Percentiles rank a stretch among this genome's conserved stretches.
phyloP scores from a whole-genome alignment of 2,329 filamentous ascomycete genomes.

The Paecilomyces dactylethromorphus region DNA sequence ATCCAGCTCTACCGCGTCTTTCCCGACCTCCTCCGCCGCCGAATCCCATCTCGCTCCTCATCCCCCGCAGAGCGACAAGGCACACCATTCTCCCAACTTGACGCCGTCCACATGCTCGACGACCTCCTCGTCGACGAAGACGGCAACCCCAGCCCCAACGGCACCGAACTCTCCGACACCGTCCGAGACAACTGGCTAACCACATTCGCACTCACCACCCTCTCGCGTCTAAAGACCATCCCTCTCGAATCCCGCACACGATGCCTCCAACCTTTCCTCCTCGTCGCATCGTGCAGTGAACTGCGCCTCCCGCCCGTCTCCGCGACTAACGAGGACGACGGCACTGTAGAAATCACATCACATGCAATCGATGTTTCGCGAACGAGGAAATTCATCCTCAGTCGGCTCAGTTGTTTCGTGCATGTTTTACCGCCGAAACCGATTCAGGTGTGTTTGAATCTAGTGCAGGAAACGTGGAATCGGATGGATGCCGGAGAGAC shows the following conservation, averaged over 20 bases:
- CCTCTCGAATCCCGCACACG: slow-evolving; percentile 48
- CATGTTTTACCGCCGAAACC: slow-evolving; percentile 48
- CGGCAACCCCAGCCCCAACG: slow-evolving; percentile 21
- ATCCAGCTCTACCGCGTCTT: slow-evolving; percentile 51
- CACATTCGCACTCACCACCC: slow-evolving; percentile 45
- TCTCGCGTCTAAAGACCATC: slow-evolving; percentile 44
- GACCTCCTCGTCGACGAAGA: not conserved
- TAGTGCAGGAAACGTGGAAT: slow-evolving; percentile 49
- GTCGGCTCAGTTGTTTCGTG: slow-evolving; percentile 40
- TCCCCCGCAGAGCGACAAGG: not conserved
- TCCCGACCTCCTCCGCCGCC: slow-evolving; percentile 43
- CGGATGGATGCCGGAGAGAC: slow-evolving; percentile 42
- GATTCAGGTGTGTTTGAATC: slow-evolving; percentile 42
- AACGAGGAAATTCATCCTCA: slow-evolving; percentile 44
- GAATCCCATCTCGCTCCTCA: slow-evolving; percentile 21
- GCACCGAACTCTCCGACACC: slow-evolving; percentile 8
- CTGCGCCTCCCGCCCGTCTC: slow-evolving; percentile 39
- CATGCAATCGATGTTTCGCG: slow-evolving; percentile 42
- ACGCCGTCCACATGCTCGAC: not conserved
- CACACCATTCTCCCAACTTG: not conserved
- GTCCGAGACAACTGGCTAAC: slow-evolving; percentile 39
- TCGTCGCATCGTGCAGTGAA: slow-evolving; percentile 47
- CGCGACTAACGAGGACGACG: slow-evolving; percentile 11
- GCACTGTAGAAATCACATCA: slow-evolving; percentile 24
- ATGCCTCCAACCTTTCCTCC: slow-evolving; percentile 48